Evolutionary conservation across 345 rosid species (phyloP).

Genomic region (Aethionema arabicum): DNA sequence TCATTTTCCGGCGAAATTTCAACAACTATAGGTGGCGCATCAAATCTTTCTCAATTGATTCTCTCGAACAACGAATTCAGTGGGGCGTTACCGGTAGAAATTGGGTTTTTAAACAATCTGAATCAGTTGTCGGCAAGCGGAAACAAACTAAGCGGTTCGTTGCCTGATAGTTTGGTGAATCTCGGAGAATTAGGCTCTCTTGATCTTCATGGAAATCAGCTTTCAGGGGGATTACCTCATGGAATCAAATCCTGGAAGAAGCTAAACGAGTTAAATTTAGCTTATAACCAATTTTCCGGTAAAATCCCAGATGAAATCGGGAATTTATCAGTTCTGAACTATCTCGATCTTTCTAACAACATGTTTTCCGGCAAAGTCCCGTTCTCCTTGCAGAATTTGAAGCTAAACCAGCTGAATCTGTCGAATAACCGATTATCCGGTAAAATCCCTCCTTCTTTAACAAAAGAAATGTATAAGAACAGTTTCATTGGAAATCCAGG

Average conservation of each 20-base stretch:
- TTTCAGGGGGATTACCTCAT: constrained; percentile 70
- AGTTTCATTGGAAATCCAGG: constrained; percentile 86
- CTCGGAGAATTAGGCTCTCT: constrained; percentile 60
- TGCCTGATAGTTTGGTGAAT: constrained; percentile 67
- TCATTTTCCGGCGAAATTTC: constrained; percentile 66
- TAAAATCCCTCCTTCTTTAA: constrained; percentile 63
- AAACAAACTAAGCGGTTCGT: constrained; percentile 58
- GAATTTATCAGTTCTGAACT: constrained; percentile 68
- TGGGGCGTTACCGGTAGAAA: constrained; percentile 72
- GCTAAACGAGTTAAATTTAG: constrained; percentile 80
- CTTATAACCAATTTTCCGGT: constrained; percentile 58
- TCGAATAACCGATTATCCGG: constrained; percentile 74
- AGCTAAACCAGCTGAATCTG: constrained; percentile 85
- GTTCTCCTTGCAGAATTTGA: constrained; percentile 64
- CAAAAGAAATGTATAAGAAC: constrained; percentile 55
- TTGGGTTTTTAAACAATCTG: constrained; percentile 61
- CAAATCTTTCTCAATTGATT: constrained; percentile 61
- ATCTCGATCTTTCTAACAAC: constrained; percentile 84
- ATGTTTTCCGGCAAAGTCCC: constrained; percentile 70
- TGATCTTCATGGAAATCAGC: constrained; percentile 66
- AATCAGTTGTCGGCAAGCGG: constrained; percentile 55
- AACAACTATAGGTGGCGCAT: constrained; percentile 58
- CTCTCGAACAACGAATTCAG: constrained; percentile 61
- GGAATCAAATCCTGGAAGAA: constrained; percentile 67
- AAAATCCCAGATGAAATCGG: constrained; percentile 68